Percentiles rank a stretch among this genome's conserved stretches.
Conservation (phyloP, 805 yeast species). For the Metschnikowia continentalis region DNA sequence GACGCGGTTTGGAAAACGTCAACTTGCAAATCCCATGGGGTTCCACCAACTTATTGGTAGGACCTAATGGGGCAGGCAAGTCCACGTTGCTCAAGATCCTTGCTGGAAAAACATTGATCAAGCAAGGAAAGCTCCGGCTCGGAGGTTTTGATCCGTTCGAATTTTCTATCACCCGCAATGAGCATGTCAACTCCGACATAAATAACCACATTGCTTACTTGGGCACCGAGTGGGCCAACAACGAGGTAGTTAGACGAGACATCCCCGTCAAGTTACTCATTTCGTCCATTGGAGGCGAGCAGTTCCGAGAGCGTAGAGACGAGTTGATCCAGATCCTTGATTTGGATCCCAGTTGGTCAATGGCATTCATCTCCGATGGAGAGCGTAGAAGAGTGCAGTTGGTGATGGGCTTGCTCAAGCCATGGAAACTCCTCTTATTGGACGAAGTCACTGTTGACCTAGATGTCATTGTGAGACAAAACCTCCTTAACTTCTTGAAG, state of each 20-base stretch:
- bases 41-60: constrained; percentile 73
- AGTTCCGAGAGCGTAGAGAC: constrained; percentile 70
- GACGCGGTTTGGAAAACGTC: constrained; percentile 62
- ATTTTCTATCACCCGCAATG: constrained; percentile 48
- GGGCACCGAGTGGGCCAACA: constrained; percentile 97
- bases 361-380: constrained; percentile 91
- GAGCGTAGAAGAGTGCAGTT: constrained; percentile 92
- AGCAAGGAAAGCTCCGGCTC: constrained; percentile 63
- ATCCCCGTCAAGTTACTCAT: constrained; percentile 80
- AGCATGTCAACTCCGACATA: constrained; percentile 40
- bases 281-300: constrained; percentile 70
- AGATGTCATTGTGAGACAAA: constrained; percentile 84
- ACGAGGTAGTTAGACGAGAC: constrained; percentile 84
- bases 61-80: constrained; percentile 98
- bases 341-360: constrained; percentile 84
- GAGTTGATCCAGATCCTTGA: constrained; percentile 72
- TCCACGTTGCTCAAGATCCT: constrained; percentile 79
- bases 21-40: constrained; percentile 61
- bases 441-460: constrained; percentile 97
- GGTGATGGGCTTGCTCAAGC: constrained; percentile 86
- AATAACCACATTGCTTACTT: constrained; percentile 64
- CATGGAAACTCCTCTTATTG: constrained; percentile 82
- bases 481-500: constrained; percentile 65
- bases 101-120: constrained; percentile 88
- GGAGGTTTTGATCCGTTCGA: constrained; percentile 85